Conservation (phyloP, 2,329 filamentous ascomycete species). For the Coleophoma cylindrospora region DNA sequence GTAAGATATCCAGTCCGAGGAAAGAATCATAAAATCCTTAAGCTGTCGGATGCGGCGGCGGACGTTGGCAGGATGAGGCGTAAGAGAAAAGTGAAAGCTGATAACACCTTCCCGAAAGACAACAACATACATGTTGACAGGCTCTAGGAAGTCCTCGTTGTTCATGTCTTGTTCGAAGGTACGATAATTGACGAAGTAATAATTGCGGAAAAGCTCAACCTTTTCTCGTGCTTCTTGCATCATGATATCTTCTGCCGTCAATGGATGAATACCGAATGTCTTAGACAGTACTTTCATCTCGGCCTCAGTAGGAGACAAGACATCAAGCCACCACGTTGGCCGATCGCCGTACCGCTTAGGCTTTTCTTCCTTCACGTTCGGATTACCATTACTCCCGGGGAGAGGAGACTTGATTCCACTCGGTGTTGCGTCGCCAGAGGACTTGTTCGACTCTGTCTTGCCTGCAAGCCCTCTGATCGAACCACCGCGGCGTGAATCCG, state of each 20-base stretch:
- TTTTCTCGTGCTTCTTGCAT: slow-evolving; percentile 97
- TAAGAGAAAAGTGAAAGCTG: slow-evolving; percentile 96
- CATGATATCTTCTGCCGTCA: slow-evolving; percentile 95
- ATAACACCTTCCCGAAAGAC: slow-evolving; percentile 95
- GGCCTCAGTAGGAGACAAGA: slow-evolving; percentile 82
- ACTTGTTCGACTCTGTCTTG: slow-evolving; percentile 8
- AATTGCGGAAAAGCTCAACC: slow-evolving; percentile 93
- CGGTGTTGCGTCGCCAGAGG: slow-evolving; percentile 18
- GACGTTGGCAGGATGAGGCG: slow-evolving; percentile 93
- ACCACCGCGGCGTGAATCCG: slow-evolving; percentile 13
- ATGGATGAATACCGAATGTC: slow-evolving; percentile 89
- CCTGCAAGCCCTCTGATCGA: slow-evolving; percentile 7
- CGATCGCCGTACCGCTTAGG: slow-evolving; percentile 67
- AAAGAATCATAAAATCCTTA: slow-evolving; percentile 87
- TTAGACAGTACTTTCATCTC: slow-evolving; percentile 95
- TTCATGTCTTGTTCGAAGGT: slow-evolving; percentile 93
- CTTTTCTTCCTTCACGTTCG: slow-evolving; percentile 27
- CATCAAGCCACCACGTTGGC: slow-evolving; percentile 95
- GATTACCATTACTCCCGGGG: slow-evolving; percentile 29
- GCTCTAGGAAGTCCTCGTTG: slow-evolving; percentile 86
- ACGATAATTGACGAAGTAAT: slow-evolving; percentile 98
- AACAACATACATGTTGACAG: slow-evolving; percentile 95
- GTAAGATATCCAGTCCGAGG: slow-evolving; percentile 97
- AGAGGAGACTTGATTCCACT: slow-evolving; percentile 13
- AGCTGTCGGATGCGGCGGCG: slow-evolving; percentile 88